Conservation (phyloP, 164 flowering plant species). For the Nymphaea colorata region DNA sequence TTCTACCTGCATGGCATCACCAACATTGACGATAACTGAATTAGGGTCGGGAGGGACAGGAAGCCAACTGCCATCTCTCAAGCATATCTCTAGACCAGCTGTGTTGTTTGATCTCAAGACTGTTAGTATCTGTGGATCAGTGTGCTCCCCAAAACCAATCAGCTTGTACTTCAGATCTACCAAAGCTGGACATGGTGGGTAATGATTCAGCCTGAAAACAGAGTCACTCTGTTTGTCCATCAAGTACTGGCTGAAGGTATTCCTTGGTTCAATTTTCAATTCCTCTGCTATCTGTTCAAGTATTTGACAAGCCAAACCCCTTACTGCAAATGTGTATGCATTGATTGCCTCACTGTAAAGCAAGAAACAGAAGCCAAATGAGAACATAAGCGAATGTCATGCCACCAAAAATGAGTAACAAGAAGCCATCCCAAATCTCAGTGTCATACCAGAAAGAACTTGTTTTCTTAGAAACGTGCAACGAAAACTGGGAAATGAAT, state of each 20-base stretch:
- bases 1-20: slow-evolving; percentile 51
- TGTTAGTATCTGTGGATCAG: slow-evolving; percentile 66
- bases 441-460: slow-evolving; percentile 34
- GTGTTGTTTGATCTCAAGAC: slow-evolving; percentile 54
- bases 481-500: slow-evolving; percentile 16
- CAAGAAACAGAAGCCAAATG: not conserved
- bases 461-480: slow-evolving; percentile 29
- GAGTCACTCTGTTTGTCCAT: slow-evolving; percentile 67
- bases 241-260: slow-evolving; percentile 43
- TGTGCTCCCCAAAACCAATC: slow-evolving; percentile 64
- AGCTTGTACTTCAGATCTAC: slow-evolving; percentile 26
- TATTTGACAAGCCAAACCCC: slow-evolving; percentile 32
- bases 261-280: slow-evolving; percentile 30
- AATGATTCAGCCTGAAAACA: slow-evolving; percentile 69
- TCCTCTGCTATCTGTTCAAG: slow-evolving; percentile 66
- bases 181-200: slow-evolving; percentile 66
- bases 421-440: not conserved
- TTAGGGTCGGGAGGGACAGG: slow-evolving; percentile 51
- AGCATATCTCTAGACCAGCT: slow-evolving; percentile 43
- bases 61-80: slow-evolving; percentile 39
- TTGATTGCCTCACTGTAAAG: slow-evolving; percentile 30
- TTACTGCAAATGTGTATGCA: slow-evolving; percentile 38
- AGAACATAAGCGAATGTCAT: not conserved
- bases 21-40: slow-evolving; percentile 50
- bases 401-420: not conserved